Evolutionary conservation across 2,329 filamentous ascomycete species (phyloP).

Genomic region (Colletotrichum echinochloae): DNA sequence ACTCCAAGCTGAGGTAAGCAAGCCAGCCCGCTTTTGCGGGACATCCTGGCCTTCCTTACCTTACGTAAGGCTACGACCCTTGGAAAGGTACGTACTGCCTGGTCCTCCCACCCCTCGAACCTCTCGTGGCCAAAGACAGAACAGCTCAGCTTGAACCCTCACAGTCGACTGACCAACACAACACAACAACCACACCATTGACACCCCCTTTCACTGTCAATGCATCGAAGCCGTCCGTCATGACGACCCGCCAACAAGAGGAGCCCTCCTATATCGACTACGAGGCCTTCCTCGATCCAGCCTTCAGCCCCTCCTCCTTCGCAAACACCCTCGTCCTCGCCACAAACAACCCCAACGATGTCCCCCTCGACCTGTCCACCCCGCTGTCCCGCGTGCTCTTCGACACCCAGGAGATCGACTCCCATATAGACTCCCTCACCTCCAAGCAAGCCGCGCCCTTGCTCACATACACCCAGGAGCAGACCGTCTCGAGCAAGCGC

Average conservation of each 20-base stretch:
- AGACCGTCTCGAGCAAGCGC: conserved; percentile 77
- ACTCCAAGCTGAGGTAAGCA: neutral
- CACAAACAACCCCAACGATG: conserved; percentile 93
- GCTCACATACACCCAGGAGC: conserved; percentile 79
- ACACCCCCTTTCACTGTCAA: neutral
- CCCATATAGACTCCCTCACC: conserved; percentile 90
- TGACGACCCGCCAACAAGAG: conserved; percentile 57
- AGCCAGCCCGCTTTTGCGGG: no score
- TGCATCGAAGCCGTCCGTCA: conserved; percentile 37
- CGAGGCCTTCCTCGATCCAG: conserved; percentile 85
- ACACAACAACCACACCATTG: neutral
- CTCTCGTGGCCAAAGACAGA: conserved; percentile 19
- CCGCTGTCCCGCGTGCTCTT: conserved; percentile 94
- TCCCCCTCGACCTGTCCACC: conserved; percentile 91
- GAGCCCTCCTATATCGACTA: conserved; percentile 95
- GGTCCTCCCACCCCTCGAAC: no score
- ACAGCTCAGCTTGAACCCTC: conserved; percentile 29
- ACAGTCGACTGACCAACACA: neutral
- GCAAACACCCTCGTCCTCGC: conserved; percentile 89
- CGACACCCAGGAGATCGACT: conserved; percentile 96
- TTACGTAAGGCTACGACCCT: neutral
- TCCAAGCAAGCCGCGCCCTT: conserved; percentile 86
- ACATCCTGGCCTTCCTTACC: accelerated
- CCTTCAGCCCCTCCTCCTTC: conserved; percentile 84
- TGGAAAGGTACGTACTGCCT: conserved; percentile 18